Conservation (phyloP, 208 protist species). For the Crithidia fasciculata region DNA sequence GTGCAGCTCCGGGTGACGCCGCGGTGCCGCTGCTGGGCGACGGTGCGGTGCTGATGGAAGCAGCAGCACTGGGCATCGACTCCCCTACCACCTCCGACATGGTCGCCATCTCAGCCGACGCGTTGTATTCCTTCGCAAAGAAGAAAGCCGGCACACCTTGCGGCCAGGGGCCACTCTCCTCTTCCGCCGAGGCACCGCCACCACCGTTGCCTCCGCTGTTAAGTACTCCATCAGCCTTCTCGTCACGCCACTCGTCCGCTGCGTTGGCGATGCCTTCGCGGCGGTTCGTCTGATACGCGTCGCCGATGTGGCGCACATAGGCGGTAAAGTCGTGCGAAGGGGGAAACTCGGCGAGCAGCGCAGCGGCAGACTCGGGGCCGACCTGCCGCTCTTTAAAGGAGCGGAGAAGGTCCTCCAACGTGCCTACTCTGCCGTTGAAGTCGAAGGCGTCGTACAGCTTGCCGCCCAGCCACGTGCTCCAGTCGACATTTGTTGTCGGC, state of each 20-base stretch:
- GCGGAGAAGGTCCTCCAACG: constrained; percentile 33
- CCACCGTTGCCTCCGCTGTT: neutral
- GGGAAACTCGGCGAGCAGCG: constrained; percentile 54
- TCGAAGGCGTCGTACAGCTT: constrained; percentile 76
- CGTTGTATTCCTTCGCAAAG: constrained; percentile 41
- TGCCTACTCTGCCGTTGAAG: constrained; percentile 36
- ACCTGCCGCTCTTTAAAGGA: constrained; percentile 23
- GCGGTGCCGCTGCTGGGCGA: neutral
- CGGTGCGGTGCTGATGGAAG: neutral
- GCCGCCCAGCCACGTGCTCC: constrained; percentile 72
- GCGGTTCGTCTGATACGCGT: constrained; percentile 71
- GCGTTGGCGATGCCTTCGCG: constrained; percentile 46
- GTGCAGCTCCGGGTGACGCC: neutral
- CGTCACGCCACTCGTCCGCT: constrained; percentile 33
- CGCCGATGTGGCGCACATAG: constrained; percentile 71
- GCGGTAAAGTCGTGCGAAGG: constrained; percentile 55
- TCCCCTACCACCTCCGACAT: constrained; percentile 33
- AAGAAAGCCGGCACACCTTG: constrained; percentile 56
- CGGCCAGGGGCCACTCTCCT: constrained; percentile 65
- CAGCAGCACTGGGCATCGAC: constrained; percentile 2
- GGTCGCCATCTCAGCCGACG: constrained; percentile 24
- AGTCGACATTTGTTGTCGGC: constrained; percentile 39
- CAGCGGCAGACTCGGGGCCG: constrained; percentile 41
- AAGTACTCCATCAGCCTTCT: neutral
- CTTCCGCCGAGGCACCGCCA: neutral